A percentile compares a stretch with the other conserved stretches of the same genome.
Conservation (phyloP, 805 yeast genomes). For the Millerozyma acaciae region DNA sequence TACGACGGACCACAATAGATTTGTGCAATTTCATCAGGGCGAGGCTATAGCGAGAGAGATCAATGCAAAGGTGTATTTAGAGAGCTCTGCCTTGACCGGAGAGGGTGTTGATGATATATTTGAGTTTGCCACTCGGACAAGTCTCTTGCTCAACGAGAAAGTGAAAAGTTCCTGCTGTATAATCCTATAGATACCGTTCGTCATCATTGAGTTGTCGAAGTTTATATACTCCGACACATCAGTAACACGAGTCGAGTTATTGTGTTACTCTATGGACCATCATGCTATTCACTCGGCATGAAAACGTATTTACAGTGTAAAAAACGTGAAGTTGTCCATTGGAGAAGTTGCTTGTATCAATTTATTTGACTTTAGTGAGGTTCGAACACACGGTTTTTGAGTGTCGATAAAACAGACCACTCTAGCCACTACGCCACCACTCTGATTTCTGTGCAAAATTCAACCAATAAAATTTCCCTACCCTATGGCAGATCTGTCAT, state of each 20-base stretch:
- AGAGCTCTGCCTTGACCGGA: slow-evolving; percentile 89
- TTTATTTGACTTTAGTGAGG: slow-evolving; percentile 17
- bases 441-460: too few species aligned
- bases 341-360: too few species aligned
- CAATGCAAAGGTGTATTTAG: slow-evolving; percentile 80
- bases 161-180: slow-evolving; percentile 30
- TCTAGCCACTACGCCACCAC: too few species aligned
- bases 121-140: slow-evolving; percentile 84
- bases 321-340: too few species aligned
- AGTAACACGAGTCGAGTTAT: too few species aligned
- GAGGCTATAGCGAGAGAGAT: slow-evolving; percentile 69
- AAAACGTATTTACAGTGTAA: too few species aligned
- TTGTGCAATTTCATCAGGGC: slow-evolving; percentile 57
- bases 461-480: too few species aligned
- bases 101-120: slow-evolving; percentile 94
- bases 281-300: too few species aligned
- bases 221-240: too few species aligned
- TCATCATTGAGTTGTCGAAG: background rate
- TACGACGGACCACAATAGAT: slow-evolving; percentile 33
- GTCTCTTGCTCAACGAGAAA: slow-evolving; percentile 46
- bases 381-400: slow-evolving; percentile 15
- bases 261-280: too few species aligned
- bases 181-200: slow-evolving; percentile 22
- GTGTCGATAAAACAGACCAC: too few species aligned
- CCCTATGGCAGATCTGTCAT: too few species aligned